Percentiles rank a stretch among this genome's conserved stretches.
These are phyloP conservation scores for Letharia lupina DNA, from an alignment of 495 filamentous ascomycete genomes.

Conservation along the genomic window DNA sequence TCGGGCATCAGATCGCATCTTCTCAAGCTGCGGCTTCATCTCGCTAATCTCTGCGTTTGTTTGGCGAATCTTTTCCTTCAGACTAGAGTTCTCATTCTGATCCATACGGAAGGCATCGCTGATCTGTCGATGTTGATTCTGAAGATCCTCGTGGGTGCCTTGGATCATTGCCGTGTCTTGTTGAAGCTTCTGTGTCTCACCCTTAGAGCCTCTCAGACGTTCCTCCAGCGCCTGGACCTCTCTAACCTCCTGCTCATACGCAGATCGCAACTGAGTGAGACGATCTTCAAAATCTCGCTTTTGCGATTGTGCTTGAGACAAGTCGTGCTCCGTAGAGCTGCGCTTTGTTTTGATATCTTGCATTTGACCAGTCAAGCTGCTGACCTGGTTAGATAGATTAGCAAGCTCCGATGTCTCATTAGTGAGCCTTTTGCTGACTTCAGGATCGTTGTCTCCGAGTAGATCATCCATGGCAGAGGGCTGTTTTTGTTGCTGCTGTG, in stretches of 20 bases:
- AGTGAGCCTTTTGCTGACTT: constrained; percentile 76
- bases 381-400: constrained; percentile 91
- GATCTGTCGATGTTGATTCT: constrained; percentile 72
- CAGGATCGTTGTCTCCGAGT: constrained; percentile 87
- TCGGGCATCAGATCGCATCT: constrained; percentile 76
- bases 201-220: constrained; percentile 61
- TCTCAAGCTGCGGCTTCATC: constrained; percentile 82
- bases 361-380: constrained; percentile 83
- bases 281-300: constrained; percentile 88
- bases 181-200: constrained; percentile 73
- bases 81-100: constrained; percentile 72
- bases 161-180: constrained; percentile 76
- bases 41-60: constrained; percentile 73
- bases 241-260: constrained; percentile 90
- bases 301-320: constrained; percentile 69
- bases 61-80: constrained; percentile 81
- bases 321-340: constrained; percentile 62
- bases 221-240: constrained; percentile 79
- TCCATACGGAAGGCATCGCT: constrained; percentile 69
- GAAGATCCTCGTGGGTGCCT: constrained; percentile 71
- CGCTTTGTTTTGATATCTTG: constrained; percentile 80
- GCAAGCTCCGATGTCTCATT: constrained; percentile 89
- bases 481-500: constrained; percentile 39
- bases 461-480: constrained; percentile 70
- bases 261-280: constrained; percentile 67